Evolutionary conservation across 2,329 filamentous ascomycete genomes (phyloP).

Genomic region (Rutstroemia sp.): DNA sequence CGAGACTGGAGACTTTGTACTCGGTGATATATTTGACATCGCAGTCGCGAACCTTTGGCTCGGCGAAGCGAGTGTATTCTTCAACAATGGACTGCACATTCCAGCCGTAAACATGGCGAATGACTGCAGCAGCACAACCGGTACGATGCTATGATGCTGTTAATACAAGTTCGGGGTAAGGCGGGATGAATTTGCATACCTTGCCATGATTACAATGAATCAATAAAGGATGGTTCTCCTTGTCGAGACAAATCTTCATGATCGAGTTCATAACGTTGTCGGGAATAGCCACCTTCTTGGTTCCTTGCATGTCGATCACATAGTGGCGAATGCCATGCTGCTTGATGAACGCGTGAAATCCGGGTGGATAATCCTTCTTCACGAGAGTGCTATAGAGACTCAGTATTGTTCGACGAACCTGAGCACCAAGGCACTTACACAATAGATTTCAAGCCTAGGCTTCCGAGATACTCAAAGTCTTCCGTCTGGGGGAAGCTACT

Average conservation of each 20-base stretch:
- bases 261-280: constrained; percentile 61
- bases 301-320: constrained; percentile 75
- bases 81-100: constrained; percentile 51
- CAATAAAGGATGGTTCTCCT: constrained; percentile 68
- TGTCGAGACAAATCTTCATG: constrained; percentile 63
- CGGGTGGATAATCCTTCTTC: constrained; percentile 49
- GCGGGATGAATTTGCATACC: constrained; percentile 25
- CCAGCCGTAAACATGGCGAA: constrained; percentile 69
- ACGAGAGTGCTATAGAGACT: constrained; percentile 48
- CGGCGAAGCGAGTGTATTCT: constrained; percentile 65
- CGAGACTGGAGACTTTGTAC: constrained; percentile 38
- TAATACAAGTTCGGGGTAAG: constrained; percentile 4
- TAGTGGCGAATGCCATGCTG: constrained; percentile 63
- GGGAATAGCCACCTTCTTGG: constrained; percentile 72
- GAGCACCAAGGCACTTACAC: constrained; percentile 45
- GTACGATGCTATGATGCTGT: constrained; percentile 61
- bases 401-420: constrained; percentile 3
- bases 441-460: constrained; percentile 68
- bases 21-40: constrained; percentile 51
- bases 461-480: constrained; percentile 63
- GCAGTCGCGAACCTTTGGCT: constrained; percentile 51
- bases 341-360: constrained; percentile 54
- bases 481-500: constrained; percentile 70
- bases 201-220: constrained; percentile 93
- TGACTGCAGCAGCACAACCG: constrained; percentile 76